These are phyloP conservation scores for Halteria grandinella DNA, from an alignment of 73 alveolate species.

Conservation along the genomic window DNA sequence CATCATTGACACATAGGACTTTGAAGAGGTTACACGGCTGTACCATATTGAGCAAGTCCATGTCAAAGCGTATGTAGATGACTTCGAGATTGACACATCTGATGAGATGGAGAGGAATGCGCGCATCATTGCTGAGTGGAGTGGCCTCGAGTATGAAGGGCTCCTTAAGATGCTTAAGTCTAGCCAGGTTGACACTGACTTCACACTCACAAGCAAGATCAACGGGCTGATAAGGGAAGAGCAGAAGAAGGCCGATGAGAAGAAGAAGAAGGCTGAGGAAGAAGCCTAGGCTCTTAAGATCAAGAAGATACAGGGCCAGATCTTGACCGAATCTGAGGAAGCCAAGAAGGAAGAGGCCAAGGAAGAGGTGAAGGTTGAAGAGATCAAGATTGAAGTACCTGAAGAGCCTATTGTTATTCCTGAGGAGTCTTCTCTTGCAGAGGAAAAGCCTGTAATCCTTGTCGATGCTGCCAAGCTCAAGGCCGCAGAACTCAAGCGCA, in stretches of 20 bases:
- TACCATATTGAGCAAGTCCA: constrained; percentile 14
- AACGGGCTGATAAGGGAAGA: constrained; percentile 36
- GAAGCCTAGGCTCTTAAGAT: constrained; percentile 31
- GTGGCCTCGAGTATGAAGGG: constrained; percentile 31
- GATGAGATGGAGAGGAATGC: no score
- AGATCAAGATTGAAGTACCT: not conserved
- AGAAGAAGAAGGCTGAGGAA: constrained; percentile 35
- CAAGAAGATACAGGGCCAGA: not conserved
- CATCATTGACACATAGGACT: constrained; percentile 34
- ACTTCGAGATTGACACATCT: no score
- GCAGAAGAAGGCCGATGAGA: constrained; percentile 37
- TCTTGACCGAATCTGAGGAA: not conserved
- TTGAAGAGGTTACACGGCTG: constrained; percentile 27
- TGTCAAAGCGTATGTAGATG: not conserved
- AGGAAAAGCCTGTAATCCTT: no score
- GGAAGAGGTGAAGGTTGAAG: not conserved
- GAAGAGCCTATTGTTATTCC: not conserved
- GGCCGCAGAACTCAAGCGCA: constrained; percentile 2
- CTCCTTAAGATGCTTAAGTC: constrained; percentile 12
- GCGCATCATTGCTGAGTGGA: constrained; percentile 12
- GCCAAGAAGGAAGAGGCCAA: not conserved
- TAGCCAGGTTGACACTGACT: constrained; percentile 25
- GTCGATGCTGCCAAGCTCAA: no score
- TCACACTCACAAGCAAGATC: constrained; percentile 32
- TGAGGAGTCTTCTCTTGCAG: no score